Evolutionary conservation across 2,329 filamentous ascomycete species (phyloP).

Genomic region (Pseudogymnoascus sp.): DNA sequence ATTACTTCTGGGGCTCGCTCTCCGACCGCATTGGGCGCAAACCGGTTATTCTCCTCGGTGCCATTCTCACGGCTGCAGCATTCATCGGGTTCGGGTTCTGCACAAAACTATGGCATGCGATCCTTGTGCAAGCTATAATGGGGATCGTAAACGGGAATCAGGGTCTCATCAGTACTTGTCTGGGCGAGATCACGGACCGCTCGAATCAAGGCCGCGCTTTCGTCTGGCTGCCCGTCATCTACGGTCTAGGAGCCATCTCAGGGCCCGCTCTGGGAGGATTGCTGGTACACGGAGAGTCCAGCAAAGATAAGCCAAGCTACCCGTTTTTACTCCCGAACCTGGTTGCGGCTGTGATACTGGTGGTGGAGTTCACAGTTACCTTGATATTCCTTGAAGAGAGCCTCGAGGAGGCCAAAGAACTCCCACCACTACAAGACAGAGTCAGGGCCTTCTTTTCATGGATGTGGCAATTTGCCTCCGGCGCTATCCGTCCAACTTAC

Average conservation of each 20-base stretch:
- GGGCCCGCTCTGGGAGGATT: conserved; percentile 87
- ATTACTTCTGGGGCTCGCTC: conserved; percentile 83
- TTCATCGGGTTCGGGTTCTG: conserved; percentile 87
- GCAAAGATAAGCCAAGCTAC: conserved; percentile 48
- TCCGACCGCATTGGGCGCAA: conserved; percentile 74
- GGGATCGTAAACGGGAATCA: conserved; percentile 92
- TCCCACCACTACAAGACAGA: conserved; percentile 51
- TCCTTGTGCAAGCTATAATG: conserved; percentile 82
- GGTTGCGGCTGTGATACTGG: conserved; percentile 62
- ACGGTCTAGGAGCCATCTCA: conserved; percentile 87
- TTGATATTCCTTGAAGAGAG: conserved; percentile 84
- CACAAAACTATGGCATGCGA: conserved; percentile 70
- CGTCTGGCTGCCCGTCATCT: conserved; percentile 91
- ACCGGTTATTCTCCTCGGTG: conserved; percentile 74
- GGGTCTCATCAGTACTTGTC: conserved; percentile 82
- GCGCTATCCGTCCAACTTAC: conserved; percentile 49
- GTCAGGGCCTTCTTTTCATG: conserved; percentile 54
- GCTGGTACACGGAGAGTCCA: conserved; percentile 50
- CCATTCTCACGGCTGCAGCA: conserved; percentile 70
- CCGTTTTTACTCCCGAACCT: conserved; percentile 85
- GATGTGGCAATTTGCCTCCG: conserved; percentile 60
- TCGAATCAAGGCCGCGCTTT: conserved; percentile 93
- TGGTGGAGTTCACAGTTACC: conserved; percentile 64
- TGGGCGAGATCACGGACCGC: conserved; percentile 90
- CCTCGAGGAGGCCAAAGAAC: conserved; percentile 54